phyloP scores from a whole-genome alignment of 768 basidiomycete genomes.

The Lentinula boryana region DNA sequence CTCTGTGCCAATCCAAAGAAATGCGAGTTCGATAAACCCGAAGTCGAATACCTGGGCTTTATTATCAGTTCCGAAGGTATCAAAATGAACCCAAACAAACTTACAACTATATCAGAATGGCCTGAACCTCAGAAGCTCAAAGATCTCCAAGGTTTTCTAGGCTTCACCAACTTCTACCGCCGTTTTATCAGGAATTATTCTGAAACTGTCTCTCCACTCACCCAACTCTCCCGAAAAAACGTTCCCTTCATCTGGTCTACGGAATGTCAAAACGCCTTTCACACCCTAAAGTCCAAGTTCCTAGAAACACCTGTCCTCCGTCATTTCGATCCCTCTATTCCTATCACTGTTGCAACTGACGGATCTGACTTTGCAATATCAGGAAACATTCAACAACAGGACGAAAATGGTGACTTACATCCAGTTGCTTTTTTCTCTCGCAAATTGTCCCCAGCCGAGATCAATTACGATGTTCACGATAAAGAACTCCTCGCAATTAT shows the following conservation, averaged over 20 bases:
- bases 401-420: constrained; percentile 12
- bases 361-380: constrained; percentile 15
- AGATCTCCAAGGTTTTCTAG: constrained; percentile 32
- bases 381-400: constrained; percentile 10
- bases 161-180: constrained; percentile 23
- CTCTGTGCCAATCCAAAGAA: constrained; percentile 30
- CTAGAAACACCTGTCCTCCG: too few relatives aligned
- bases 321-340: too few relatives aligned
- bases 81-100: constrained; percentile 31
- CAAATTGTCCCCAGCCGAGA: constrained; percentile 18
- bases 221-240: constrained; percentile 19
- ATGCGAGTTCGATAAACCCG: constrained; percentile 20
- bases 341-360: constrained; percentile 6
- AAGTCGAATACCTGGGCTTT: background rate
- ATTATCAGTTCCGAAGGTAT: constrained; percentile 21
- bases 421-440: constrained; percentile 25
- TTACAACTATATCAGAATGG: constrained; percentile 32
- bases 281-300: too few relatives aligned
- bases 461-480: constrained; percentile 25
- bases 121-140: constrained; percentile 23
- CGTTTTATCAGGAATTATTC: constrained; percentile 22
- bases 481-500: constrained; percentile 24
- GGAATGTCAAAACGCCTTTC: background rate
- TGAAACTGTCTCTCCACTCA: constrained; percentile 20
- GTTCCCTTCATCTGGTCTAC: constrained; percentile 18